phyloP scores from a whole-genome alignment of 768 basidiomycete species.

The Phanerochaete sordida region DNA sequence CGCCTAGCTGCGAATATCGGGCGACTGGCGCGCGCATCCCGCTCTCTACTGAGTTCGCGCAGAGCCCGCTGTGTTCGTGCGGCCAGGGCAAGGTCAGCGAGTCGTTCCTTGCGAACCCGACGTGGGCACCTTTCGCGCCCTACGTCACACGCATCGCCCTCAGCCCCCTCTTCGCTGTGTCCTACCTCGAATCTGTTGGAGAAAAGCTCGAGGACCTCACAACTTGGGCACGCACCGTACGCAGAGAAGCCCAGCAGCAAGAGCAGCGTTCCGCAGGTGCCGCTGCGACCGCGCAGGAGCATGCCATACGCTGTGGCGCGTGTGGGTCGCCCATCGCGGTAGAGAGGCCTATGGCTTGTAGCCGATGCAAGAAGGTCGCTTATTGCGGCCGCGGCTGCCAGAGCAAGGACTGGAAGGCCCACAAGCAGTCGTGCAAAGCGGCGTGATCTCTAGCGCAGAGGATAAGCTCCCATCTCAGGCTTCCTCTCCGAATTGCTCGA shows the following conservation, averaged over 20 bases:
- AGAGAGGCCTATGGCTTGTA: neutral
- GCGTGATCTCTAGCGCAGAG: too few species aligned
- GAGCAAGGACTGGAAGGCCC: slow-evolving; percentile 3
- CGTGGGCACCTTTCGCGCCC: slow-evolving; percentile 38
- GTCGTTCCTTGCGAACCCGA: slow-evolving; percentile 26
- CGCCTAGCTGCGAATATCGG: slow-evolving; percentile 44
- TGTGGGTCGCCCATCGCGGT: neutral
- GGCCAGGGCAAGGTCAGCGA: slow-evolving; percentile 43
- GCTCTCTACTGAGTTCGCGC: slow-evolving; percentile 30
- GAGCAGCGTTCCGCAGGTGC: neutral
- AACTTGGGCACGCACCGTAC: too few species aligned
- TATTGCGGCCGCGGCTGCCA: slow-evolving; percentile 8
- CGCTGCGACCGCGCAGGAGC: neutral
- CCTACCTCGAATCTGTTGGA: slow-evolving; percentile 40
- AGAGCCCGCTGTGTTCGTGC: slow-evolving; percentile 50
- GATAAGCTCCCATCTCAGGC: too few species aligned
- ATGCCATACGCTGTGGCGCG: neutral
- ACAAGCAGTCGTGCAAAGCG: neutral
- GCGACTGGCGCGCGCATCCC: slow-evolving; percentile 30
- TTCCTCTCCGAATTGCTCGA: too few species aligned
- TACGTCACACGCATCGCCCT: slow-evolving; percentile 48
- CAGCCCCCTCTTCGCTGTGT: slow-evolving; percentile 48
- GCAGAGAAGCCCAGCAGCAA: neutral
- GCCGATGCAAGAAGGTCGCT: slow-evolving; percentile 2
- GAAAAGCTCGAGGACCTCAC: neutral